Evolutionary conservation across 2,329 filamentous ascomycete genomes (phyloP).

Genomic region (Calonectria hongkongensis): DNA sequence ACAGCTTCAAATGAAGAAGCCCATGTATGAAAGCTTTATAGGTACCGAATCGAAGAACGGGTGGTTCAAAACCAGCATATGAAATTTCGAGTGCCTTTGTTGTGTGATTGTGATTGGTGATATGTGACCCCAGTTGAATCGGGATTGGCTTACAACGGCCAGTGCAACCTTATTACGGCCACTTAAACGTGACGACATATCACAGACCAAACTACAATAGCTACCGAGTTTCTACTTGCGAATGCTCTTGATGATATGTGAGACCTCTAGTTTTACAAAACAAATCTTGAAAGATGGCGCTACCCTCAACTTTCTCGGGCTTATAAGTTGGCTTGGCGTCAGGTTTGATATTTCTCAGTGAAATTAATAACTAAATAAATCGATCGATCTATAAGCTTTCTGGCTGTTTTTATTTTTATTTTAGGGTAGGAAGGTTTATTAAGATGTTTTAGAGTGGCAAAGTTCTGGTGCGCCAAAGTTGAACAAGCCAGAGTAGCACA

Average conservation of each 20-base stretch:
- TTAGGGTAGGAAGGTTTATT: too few species aligned
- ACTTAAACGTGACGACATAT: neutral
- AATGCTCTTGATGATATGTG: neutral
- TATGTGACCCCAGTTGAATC: neutral
- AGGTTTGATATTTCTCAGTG: too few species aligned
- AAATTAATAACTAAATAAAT: too few species aligned
- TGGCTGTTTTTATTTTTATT: too few species aligned
- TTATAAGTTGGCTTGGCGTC: too few species aligned
- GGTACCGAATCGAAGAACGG: constrained; percentile 48
- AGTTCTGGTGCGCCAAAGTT: too few species aligned
- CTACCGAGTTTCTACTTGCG: too few species aligned
- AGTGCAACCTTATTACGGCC: neutral
- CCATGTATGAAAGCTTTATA: constrained; percentile 48
- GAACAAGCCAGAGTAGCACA: too few species aligned
- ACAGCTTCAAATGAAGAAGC: constrained; percentile 34
- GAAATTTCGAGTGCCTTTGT: neutral
- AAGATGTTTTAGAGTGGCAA: too few species aligned
- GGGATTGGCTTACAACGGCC: neutral
- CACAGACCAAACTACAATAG: neutral
- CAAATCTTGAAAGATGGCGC: too few species aligned
- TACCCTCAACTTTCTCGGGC: too few species aligned
- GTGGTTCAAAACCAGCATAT: constrained; percentile 42
- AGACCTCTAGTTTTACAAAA: neutral
- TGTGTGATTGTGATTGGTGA: constrained; percentile 2
- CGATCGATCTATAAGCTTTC: too few species aligned